Evolutionary conservation across 257 asterid species (phyloP).

Genomic region (Solanum verrucosum): DNA sequence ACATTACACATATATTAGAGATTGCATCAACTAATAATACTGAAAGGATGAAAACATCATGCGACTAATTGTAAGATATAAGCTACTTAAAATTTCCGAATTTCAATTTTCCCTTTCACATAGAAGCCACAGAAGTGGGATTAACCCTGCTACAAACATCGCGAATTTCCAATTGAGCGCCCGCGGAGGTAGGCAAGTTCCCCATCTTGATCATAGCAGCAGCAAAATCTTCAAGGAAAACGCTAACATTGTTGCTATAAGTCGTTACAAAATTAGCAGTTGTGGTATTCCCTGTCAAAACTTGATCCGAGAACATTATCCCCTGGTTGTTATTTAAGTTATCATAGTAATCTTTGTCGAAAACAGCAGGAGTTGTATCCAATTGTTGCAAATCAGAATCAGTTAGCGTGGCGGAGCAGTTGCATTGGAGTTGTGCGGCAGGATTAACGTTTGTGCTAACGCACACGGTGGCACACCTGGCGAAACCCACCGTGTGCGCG

Average conservation of each 20-base stretch:
- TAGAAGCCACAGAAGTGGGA: background rate
- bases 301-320: conserved; percentile 4
- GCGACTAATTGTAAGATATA: background rate
- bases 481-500: background rate
- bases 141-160: conserved; percentile 7
- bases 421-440: background rate
- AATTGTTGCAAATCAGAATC: background rate
- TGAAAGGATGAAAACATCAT: background rate
- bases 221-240: background rate
- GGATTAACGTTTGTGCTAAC: background rate
- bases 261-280: background rate
- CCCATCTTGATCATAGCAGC: conserved; percentile 11
- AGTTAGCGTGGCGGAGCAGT: background rate
- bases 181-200: background rate
- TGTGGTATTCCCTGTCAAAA: background rate
- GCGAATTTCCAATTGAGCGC: background rate
- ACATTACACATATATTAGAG: too few relatives aligned
- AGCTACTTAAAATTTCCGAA: background rate
- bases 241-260: background rate
- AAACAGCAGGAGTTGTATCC: background rate
- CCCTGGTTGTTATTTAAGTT: background rate
- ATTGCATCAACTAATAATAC: too few relatives aligned
- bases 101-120: background rate
- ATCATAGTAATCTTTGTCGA: background rate
- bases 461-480: background rate